A percentile compares a stretch with the other conserved stretches of the same genome.
Conservation (phyloP, 768 basidiomycete species). For the Lyophyllum atratum region DNA sequence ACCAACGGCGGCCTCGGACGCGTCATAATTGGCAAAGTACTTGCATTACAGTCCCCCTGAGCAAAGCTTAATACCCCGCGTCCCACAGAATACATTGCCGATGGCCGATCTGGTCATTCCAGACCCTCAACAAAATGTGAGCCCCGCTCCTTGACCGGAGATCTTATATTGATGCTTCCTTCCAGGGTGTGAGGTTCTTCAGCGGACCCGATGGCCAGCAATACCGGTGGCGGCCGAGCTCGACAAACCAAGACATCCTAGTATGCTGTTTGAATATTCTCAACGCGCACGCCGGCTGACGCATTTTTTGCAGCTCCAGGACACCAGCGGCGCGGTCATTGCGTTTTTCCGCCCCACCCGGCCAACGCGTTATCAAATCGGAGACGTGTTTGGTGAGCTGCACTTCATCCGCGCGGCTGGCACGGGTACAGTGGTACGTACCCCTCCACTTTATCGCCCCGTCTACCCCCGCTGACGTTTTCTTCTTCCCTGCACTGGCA, state of each 20-base stretch:
- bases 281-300: constrained; percentile 19
- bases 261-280: constrained; percentile 39
- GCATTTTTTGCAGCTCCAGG: constrained; percentile 59
- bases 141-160: constrained; percentile 25
- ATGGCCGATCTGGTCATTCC: constrained; percentile 83
- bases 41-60: constrained; percentile 14
- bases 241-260: constrained; percentile 57
- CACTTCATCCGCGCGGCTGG: constrained; percentile 81
- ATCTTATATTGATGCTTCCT: constrained; percentile 16
- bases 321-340: constrained; percentile 66
- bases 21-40: constrained; percentile 82
- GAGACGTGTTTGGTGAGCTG: constrained; percentile 85
- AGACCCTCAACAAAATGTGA: constrained; percentile 62
- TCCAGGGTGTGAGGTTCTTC: constrained; percentile 67
- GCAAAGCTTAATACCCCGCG: constrained; percentile 26
- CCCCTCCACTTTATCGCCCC: constrained; percentile 18
- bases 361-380: constrained; percentile 80
- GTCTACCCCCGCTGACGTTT: constrained; percentile 15
- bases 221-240: constrained; percentile 80
- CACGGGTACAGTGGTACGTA: constrained; percentile 75
- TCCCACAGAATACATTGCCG: constrained; percentile 65
- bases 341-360: constrained; percentile 81
- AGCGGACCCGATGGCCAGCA: constrained; percentile 80
- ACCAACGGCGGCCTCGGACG: constrained; percentile 82
- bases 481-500: constrained; percentile 35